These are phyloP conservation scores for Paralagenidium karlingii DNA, from an alignment of 352 stramenopile genomes.

Conservation along the genomic window DNA sequence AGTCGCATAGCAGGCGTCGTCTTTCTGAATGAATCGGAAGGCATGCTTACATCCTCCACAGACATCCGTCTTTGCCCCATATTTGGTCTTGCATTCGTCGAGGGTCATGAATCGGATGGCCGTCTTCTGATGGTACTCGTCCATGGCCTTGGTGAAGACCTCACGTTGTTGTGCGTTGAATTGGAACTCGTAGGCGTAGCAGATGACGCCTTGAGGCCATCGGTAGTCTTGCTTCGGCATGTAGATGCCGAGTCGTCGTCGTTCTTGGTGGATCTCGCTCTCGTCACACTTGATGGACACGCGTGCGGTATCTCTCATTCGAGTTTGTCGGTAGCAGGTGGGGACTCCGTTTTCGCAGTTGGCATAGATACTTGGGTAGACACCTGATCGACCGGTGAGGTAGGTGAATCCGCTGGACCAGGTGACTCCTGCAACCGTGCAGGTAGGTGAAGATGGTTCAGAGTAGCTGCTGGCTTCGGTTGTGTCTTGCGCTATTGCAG, in stretches of 20 bases:
- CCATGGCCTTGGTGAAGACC: constrained; percentile 22
- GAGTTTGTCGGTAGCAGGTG: constrained; percentile 17
- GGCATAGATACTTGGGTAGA: constrained; percentile 27
- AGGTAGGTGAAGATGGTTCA: no score
- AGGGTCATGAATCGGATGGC: constrained; percentile 19
- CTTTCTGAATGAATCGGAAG: no score
- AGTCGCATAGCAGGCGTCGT: constrained; percentile 59
- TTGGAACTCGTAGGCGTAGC: constrained; percentile 13
- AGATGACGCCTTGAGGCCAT: constrained; percentile 25
- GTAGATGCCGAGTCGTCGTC: constrained; percentile 22
- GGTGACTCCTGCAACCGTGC: no score
- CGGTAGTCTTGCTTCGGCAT: no score
- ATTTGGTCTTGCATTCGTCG: constrained; percentile 12
- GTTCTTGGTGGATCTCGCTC: constrained; percentile 18
- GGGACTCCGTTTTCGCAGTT: constrained; percentile 12
- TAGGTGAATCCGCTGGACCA: no score
- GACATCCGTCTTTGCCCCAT: constrained; percentile 9
- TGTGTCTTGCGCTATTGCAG: no score
- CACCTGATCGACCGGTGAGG: constrained; percentile 16
- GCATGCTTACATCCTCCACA: constrained; percentile 25
- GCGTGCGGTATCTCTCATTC: constrained; percentile 16
- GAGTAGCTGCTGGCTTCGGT: no score
- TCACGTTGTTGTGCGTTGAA: constrained; percentile 17
- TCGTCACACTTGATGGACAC: constrained; percentile 15
- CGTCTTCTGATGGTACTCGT: constrained; percentile 19